Base-by-base conservation (phyloP, 2,329 filamentous ascomycete species). In the Cordyceps tenuipes region DNA sequence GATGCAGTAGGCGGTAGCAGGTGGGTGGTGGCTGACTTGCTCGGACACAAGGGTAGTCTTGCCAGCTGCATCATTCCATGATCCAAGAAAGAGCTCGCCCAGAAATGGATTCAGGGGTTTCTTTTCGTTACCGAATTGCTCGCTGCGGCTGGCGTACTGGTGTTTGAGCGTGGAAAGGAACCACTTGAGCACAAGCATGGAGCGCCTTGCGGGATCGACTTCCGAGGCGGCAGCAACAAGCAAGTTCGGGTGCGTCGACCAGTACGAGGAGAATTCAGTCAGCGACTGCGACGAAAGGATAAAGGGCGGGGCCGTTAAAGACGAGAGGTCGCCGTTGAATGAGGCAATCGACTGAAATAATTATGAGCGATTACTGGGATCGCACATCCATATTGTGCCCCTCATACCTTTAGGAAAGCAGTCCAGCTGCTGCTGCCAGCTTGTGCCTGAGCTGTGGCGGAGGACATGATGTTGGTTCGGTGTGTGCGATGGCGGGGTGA, bases 61-160 rank as follows among this genome's bases (percentile, higher is more conserved):
- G 61, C 93, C 93, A 57, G 85, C 84, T 51, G 84, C 81, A 69
- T 96, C 90, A 61, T 88, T 84, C 94, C 94, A 99, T 68, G 86
- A 88, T 26, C 93, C 94, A 31, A 97, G 75, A 76, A 97, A 97
- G 39, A 97, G 82, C 77, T 99, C 93, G 60, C 93, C 93, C 41
- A 99, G 77, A 76, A 99, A 97, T 0, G 94, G 94, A 71, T 99
- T 97, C 62, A 99, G 77, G 2, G 93, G 93, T 79, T 97, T 99
- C 85, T 97, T 97, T 80, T 97, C 93, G 69, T 91, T 94, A 54
- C 91, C 91, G 64, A 81, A 86, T 67, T 85, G 78, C 66, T 97
- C 92, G 70, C 90, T 95, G 62, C 82, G 81, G 68, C 79, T 84
- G 61, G 83, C 83, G 68, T 87, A 86, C 72, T 96, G 91, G 74